Base-by-base conservation (phyloP, 306 rosid species). In the Acacia melanoxylon region DNA sequence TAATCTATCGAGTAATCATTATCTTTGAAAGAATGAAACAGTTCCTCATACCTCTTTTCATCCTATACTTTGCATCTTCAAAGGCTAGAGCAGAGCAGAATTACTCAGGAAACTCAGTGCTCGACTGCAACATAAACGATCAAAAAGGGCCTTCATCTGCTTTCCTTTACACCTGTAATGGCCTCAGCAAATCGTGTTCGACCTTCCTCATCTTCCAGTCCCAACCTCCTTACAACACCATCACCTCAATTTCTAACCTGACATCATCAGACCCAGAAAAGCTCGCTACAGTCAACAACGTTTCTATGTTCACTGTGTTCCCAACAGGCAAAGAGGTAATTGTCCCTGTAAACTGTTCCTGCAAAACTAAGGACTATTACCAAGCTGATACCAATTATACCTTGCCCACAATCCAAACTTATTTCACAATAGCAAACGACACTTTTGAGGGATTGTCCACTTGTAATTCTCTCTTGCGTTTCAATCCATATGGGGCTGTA, bases 181-280 rank as follows among this genome's bases (percentile, higher is more conserved):
- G 91, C 72, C 51, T 81, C 56, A 48, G 69, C 40, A 83, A 52
- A 19, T 81, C 90, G 13, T 89, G 97, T 84, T 41, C 49, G 37
- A 37, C 92, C 45, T 93, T 86, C 81, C 88, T 93, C 86, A 83
- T 87, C 79, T 89, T 91, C 87, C 83, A 78, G 72, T 85, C 97
- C 31, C 81, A 72, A 81, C 83, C 86, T n/a, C 92, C 90, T 29
- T 83, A 85, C 72, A 80, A 86, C 41, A 68, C 93, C 1, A 70
- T 79, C 27, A 3, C 78, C 22, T 42, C 88, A 75, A 86, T 93
- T 65, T 84, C 98, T 20, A 88, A 78, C 74, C 89, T 93, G 86
- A 90, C 90, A 4, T 86, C 85, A 37, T 84, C 90, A 63, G 68
- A 82, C 77, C 86, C 87, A 13, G 12, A 66, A 40, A 90, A 89